Evolutionary conservation across 2,329 filamentous ascomycete species (phyloP), one percentile per base, ranked within the genome.

Genomic region (Paecilomyces sp.): DNA sequence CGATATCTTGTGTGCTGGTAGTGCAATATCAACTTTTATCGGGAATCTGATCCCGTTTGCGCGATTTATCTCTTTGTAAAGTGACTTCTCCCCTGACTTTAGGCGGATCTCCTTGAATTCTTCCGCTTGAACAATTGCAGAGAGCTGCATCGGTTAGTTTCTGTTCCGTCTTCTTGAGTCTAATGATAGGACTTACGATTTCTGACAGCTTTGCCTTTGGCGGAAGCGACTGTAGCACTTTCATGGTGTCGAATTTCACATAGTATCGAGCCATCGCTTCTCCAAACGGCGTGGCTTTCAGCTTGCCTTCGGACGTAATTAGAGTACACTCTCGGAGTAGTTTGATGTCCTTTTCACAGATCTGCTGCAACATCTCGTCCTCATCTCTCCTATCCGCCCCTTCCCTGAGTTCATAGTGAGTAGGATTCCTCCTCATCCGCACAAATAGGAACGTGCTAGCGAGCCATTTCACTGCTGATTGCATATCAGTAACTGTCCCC

Each of bases 211-310:
- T 84, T 0, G 87, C 82, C 50, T 81, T 83, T 1, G 76, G 72
- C n/a, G 83, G 82, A 57, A 94, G 78, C 0, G 78, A 77, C 52
- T 93, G 75, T 13, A 95, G 79, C 1, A 80, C 72, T 65, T 86
- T 88, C 90, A 94, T 95, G 0, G 90, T 94, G 41, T 88, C 82
- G 65, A 92, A 92, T 24, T 85, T 85, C 2, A 94, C 79, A 76
- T 91, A 93, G 70, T 93, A 95, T 55, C 85, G 84, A 52, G 90
- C 89, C 91, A 96, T 95, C 3, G 88, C 88, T 59, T 88, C 82
- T 1, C 91, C 91, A 67, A 88, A 90, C 55, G 87, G 85, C 0
- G 89, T 93, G 53, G 84, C 85, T 28, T 75, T 79, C 55, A 93
- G 80, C 3, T 74, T 74, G 0, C 78, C 71, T 1, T 73, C 70